Conservation (phyloP, 495 filamentous ascomycete species). For the Monascus purpureus region DNA sequence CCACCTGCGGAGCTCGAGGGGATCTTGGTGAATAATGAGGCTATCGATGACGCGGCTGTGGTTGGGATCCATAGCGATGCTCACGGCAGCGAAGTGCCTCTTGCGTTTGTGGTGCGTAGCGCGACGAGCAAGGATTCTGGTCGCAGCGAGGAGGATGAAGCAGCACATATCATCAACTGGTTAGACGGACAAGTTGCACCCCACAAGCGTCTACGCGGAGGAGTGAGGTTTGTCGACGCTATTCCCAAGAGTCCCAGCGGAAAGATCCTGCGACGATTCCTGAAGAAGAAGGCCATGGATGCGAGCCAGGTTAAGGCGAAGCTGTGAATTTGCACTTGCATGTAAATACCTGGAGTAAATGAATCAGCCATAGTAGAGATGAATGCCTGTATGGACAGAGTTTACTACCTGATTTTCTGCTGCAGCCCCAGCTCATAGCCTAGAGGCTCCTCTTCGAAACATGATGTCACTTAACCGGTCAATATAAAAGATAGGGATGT, state of each 20-base stretch:
- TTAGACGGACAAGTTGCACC: constrained; percentile 46
- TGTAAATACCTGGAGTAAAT: no score
- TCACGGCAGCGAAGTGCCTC: constrained; percentile 66
- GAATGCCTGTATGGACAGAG: no score
- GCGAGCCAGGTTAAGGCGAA: constrained; percentile 27
- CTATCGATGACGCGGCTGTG: constrained; percentile 75
- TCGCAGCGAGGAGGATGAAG: constrained; percentile 35
- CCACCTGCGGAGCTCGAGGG: constrained; percentile 80
- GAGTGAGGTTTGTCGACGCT: constrained; percentile 65
- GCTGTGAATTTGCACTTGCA: no score
- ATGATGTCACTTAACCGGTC: no score
- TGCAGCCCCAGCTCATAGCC: no score
- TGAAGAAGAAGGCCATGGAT: constrained; percentile 42
- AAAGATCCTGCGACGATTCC: constrained; percentile 71
- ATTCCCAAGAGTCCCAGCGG: constrained; percentile 79
- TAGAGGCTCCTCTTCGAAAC: no score
- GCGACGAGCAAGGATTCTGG: constrained; percentile 39
- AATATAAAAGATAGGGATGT: no score
- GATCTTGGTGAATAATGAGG: constrained; percentile 52
- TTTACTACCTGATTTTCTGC: no score
- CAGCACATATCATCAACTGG: constrained; percentile 48
- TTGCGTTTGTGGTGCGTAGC: constrained; percentile 61
- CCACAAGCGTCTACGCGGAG: constrained; percentile 72
- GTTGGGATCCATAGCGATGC: constrained; percentile 60
- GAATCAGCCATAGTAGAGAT: no score